Evolutionary conservation across 441 rosid species (phyloP).

Genomic region (Theobroma grandiflorum): DNA sequence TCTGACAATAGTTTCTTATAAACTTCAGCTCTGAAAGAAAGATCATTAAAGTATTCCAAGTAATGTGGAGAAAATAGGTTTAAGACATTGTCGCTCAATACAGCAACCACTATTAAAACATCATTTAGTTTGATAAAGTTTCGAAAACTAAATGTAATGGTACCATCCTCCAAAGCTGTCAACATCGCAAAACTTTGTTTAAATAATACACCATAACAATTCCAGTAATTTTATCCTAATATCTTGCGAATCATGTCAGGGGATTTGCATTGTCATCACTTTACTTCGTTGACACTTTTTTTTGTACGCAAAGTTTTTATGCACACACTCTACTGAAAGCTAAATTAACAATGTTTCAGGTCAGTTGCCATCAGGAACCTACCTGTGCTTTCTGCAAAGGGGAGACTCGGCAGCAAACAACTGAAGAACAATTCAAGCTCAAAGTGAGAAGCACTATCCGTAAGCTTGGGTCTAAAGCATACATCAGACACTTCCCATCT

Average conservation of each 20-base stretch:
- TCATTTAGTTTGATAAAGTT: not conserved
- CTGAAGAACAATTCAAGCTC: slow-evolving; percentile 96
- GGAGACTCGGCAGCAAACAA: slow-evolving; percentile 99
- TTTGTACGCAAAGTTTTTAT: not conserved
- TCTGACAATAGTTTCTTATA: not conserved
- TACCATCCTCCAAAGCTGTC: not conserved
- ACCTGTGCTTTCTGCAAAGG: slow-evolving; percentile 99
- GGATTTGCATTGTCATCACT: not conserved
- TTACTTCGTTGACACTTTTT: not conserved
- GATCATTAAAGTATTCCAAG: not conserved
- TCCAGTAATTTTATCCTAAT: not conserved
- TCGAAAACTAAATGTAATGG: not conserved
- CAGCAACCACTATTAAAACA: not conserved
- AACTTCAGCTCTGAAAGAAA: not conserved
- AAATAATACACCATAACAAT: not conserved
- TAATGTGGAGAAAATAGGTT: not conserved
- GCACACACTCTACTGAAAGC: not conserved
- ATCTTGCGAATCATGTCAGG: not conserved
- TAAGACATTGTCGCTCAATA: not conserved
- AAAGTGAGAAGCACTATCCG: slow-evolving; percentile 87
- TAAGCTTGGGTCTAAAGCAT: slow-evolving; percentile 91
- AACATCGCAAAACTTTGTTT: not conserved
- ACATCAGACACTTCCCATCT: slow-evolving; percentile 98
- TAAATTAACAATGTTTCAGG: slow-evolving; percentile 12
- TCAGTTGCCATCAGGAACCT: slow-evolving; percentile 19